Evolutionary conservation across 2,329 filamentous ascomycete genomes (phyloP).

Genomic region (Tolypocladium album): DNA sequence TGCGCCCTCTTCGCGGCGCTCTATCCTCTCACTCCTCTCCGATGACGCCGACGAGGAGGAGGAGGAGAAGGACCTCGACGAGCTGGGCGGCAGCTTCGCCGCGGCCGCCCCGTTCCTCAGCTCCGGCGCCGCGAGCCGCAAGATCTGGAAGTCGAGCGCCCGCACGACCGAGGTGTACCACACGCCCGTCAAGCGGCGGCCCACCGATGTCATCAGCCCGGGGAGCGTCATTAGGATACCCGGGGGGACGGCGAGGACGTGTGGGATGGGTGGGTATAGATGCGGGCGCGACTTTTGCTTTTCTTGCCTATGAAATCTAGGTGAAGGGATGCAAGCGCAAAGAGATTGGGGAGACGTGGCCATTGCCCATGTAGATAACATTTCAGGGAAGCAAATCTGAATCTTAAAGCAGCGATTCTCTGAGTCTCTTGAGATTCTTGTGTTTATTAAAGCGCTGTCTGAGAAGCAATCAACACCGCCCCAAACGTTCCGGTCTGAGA

Average conservation of each 20-base stretch:
- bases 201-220: conserved; percentile 9
- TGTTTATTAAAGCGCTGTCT: neutral
- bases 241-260: conserved; percentile 37
- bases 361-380: neutral
- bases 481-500: conserved; percentile 7
- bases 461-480: conserved; percentile 1
- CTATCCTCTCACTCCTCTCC: conserved; percentile 32
- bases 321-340: neutral
- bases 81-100: conserved; percentile 10
- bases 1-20: conserved; percentile 19
- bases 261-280: conserved; percentile 43
- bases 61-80: conserved; percentile 14
- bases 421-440: neutral
- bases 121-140: conserved; percentile 10
- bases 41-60: conserved; percentile 18
- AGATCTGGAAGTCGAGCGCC: conserved; percentile 16
- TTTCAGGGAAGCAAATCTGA: neutral
- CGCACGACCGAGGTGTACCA: conserved; percentile 16
- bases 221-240: conserved; percentile 31
- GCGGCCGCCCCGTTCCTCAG: conserved; percentile 5
- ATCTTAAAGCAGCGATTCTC: neutral
- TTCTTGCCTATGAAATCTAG: conserved; percentile 28
- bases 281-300: conserved; percentile 52
- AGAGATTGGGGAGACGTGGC: neutral
- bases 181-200: conserved; percentile 14